Percentiles rank a stretch among this genome's conserved stretches.
These are phyloP conservation scores for Picea abies DNA, from an alignment of 83 land plant species.

Conservation along the genomic window DNA sequence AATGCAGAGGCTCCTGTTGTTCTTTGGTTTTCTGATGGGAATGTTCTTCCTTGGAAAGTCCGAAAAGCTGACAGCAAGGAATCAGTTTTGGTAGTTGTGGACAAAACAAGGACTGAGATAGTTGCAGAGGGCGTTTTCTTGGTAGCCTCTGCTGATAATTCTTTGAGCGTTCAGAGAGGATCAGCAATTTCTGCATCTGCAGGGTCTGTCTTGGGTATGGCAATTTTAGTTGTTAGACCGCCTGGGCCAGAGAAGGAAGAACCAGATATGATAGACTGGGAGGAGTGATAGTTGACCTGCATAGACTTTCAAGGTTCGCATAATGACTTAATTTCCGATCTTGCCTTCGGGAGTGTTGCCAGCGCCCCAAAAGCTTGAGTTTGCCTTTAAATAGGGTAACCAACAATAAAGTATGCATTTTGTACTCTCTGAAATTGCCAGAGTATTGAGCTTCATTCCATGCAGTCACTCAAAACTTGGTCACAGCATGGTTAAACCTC, in stretches of 20 bases:
- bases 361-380: too few relatives aligned
- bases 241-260: constrained; percentile 56
- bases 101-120: constrained; percentile 48
- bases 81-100: constrained; percentile 70
- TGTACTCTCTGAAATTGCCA: too few relatives aligned
- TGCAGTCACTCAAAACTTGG: too few relatives aligned
- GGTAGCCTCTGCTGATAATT: constrained; percentile 31
- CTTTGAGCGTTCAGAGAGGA: constrained; percentile 62
- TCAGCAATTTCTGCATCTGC: constrained; percentile 45
- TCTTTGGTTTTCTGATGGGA: constrained; percentile 56
- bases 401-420: too few relatives aligned
- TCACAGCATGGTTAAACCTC: too few relatives aligned
- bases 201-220: constrained; percentile 56
- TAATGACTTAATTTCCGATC: too few relatives aligned
- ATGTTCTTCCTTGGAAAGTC: constrained; percentile 69
- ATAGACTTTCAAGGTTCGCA: too few relatives aligned
- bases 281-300: too few relatives aligned
- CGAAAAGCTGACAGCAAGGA: constrained; percentile 53
- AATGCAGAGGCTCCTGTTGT: constrained; percentile 63
- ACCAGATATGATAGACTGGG: too few relatives aligned
- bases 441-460: too few relatives aligned
- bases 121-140: constrained; percentile 56
- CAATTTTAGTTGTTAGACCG: constrained; percentile 83
- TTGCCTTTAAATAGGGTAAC: too few relatives aligned
- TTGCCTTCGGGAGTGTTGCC: too few relatives aligned